Evolutionary conservation across 2,329 filamentous ascomycete genomes (phyloP), one percentile per base, ranked within the genome.

Genomic region (Cladosporium sp.): DNA sequence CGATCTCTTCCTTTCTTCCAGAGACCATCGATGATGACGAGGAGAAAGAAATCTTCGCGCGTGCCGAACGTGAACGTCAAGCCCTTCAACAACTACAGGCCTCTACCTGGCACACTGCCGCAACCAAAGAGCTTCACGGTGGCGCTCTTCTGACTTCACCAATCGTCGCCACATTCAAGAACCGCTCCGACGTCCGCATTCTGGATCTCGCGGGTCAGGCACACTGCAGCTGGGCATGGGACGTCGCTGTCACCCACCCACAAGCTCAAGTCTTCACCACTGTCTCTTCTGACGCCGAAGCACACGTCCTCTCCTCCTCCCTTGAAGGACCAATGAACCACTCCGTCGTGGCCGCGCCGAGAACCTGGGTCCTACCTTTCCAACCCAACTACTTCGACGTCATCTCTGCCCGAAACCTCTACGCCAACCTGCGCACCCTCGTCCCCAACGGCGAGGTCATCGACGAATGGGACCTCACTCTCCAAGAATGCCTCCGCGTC

Each of bases 211-310:
- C 91, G 58, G 93, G 93, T 53, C 89, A 94, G 75, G 85, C 90
- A 0, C 88, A 91, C 16, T 94, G 92, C 75, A 93, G 96, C 78
- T 99, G 95, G 95, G 94, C 91, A 25, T 99, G 95, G 95, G 89
- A 95, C 75, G 91, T 92, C 65, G 93, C 95, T 0, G 84, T 91
- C 58, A 90, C 94, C 76, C 95, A 93, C 77, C 92, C 91, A 21
- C 89, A 92, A 76, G 86, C 91, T 65, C 93, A 92, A 76, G 87
- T 97, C 63, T 96, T 93, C 80, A 97, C 94, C 0, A 92, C 94
- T 63, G 74, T 77, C 43, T 79, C 78, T 8, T 70, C 74, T 25
- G 74, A 77, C 63, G 70, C 71, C 49, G 76, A 75, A 61, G 75
- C 72, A 13, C 72, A 76, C 26, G 73, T 76, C 30, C 65, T 88